These are phyloP conservation scores for Quercus ilex DNA, from an alignment of 306 rosid species.

Conservation along the genomic window DNA sequence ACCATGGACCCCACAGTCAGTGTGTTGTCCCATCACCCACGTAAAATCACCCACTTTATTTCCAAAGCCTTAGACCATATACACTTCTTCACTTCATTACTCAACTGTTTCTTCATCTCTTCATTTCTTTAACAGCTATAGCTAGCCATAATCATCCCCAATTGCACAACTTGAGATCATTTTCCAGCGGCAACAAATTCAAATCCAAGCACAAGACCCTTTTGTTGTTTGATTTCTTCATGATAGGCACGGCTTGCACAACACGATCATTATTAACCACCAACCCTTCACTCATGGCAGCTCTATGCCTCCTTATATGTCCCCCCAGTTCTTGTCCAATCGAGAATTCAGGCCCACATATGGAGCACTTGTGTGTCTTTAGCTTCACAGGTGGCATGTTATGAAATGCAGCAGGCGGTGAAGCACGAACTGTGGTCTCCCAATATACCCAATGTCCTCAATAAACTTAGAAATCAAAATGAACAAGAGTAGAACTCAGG, in stretches of 20 bases:
- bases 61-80: too few relatives aligned
- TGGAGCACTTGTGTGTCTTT: slow-evolving; percentile 59
- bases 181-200: slow-evolving; percentile 45
- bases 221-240: slow-evolving; percentile 37
- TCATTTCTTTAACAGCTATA: not conserved
- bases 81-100: too few relatives aligned
- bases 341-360: slow-evolving; percentile 31
- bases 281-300: not conserved
- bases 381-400: slow-evolving; percentile 18
- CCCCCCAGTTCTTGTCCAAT: slow-evolving; percentile 73
- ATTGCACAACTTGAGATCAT: slow-evolving; percentile 33
- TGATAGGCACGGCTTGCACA: slow-evolving; percentile 11
- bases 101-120: too few relatives aligned
- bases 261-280: not conserved
- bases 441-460: too few relatives aligned
- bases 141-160: not conserved
- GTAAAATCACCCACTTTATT: too few relatives aligned
- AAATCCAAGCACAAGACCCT: slow-evolving; percentile 43
- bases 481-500: too few relatives aligned
- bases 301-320: slow-evolving; percentile 85
- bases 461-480: too few relatives aligned
- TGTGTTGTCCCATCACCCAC: too few relatives aligned
- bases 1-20: too few relatives aligned
- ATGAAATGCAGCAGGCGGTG: not conserved
- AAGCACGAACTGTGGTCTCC: too few relatives aligned